A percentile compares a stretch with the other conserved stretches of the same genome.
Evolutionary conservation across 2,329 filamentous ascomycete species (phyloP).

Genomic region (Diaporthe vaccinii): DNA sequence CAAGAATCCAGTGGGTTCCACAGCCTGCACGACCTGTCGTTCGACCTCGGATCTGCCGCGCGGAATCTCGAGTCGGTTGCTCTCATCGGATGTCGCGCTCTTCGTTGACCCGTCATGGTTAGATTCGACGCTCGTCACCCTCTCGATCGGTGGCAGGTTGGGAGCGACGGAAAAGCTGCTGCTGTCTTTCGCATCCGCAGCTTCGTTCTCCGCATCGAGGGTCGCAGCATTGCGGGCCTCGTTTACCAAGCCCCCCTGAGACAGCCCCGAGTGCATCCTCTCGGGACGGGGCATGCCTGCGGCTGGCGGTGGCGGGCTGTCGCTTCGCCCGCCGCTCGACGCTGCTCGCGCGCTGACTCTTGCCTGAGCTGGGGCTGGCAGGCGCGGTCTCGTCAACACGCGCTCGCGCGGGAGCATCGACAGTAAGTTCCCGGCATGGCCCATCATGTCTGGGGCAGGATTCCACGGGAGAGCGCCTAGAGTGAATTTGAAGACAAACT

Average conservation of each 20-base stretch:
- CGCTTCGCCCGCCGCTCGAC: slow-evolving; percentile 47
- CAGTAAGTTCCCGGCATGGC: slow-evolving; percentile 61
- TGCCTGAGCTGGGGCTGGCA: slow-evolving; percentile 79
- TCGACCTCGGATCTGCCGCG: slow-evolving; percentile 46
- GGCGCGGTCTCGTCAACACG: slow-evolving; percentile 75
- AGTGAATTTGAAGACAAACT: slow-evolving; percentile 81
- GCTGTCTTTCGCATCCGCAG: slow-evolving; percentile 35
- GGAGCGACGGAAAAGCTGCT: slow-evolving; percentile 37
- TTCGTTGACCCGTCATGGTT: slow-evolving; percentile 40
- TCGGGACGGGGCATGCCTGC: slow-evolving; percentile 59
- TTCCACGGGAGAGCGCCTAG: slow-evolving; percentile 63
- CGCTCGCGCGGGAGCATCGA: slow-evolving; percentile 69
- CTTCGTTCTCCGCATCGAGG: slow-evolving; percentile 45
- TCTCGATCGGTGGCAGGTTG: slow-evolving; percentile 44
- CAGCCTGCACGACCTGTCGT: slow-evolving; percentile 53
- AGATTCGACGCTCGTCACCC: slow-evolving; percentile 39
- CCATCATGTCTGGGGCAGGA: slow-evolving; percentile 34
- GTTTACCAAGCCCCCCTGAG: slow-evolving; percentile 61
- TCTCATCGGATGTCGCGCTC: slow-evolving; percentile 32
- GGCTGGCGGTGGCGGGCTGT: slow-evolving; percentile 54
- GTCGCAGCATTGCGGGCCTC: slow-evolving; percentile 65
- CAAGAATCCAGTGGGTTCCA: slow-evolving; percentile 61
- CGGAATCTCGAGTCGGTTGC: background rate
- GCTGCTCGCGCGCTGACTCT: slow-evolving; percentile 62
- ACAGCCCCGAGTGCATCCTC: slow-evolving; percentile 62